Evolutionary conservation across 805 yeast genomes (phyloP), one percentile per base, ranked within the genome.

Genomic region (Ogataea populi-albae): DNA sequence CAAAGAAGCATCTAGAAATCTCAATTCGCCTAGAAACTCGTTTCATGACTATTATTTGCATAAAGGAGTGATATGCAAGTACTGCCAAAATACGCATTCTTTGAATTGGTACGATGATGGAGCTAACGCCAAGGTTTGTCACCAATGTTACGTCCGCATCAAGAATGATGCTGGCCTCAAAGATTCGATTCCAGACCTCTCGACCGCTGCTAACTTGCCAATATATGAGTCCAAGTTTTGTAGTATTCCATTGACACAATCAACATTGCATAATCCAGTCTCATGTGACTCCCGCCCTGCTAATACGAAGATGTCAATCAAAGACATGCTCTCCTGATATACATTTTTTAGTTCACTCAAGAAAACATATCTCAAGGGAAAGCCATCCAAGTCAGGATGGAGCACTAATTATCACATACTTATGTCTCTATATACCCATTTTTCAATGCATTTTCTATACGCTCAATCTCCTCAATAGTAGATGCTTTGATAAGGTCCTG

Each of bases 381-480:
- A 35, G 14, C n/a, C 5, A 14, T 17, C 16, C 19, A 17, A 17
- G 12, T 4, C 17, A 28, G 10, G 6, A 28, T 10, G 5, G 17
- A 28, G 24, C 24, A 9, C n/a, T 22, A 22, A 22, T 22, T 22
- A 9, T 22, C n/a, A 19, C 20, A 27, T 31, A 26, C 21, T 16
- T 19, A 8, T 22, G n/a, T 25, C 16, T 40, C 38, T 31, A 40
- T 68, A 25, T 48, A 46, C 16, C 57, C 78, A 22, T 55, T 61
- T 37, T 60, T 59, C 29, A 83, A 61, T 15, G 75, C 65, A 18
- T 60, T 64, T 54, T 86, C 94, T 17, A 88, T 73, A 33, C 75
- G 63, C 39, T 80, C 84, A 5, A 88, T 84, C 44, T 89, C 96
- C 5, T 73, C 84, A 38, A 89, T 54, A 34, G 79, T 77, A 4